Base-by-base conservation (phyloP, 441 rosid species). In the Viola pubescens region DNA sequence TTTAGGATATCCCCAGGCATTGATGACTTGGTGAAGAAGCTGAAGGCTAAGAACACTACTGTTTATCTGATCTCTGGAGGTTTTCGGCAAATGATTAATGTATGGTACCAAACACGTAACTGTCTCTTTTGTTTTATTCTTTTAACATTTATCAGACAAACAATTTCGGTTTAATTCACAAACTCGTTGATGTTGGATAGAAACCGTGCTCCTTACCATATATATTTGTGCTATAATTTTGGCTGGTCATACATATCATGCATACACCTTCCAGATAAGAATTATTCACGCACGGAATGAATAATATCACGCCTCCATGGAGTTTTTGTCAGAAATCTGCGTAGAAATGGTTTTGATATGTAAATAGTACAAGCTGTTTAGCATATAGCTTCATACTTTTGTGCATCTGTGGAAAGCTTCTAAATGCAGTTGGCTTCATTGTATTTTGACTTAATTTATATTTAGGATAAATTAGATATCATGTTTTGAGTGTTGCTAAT, bases 11-110 rank as follows among this genome's bases (percentile, higher is more conserved):
- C 98, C 61, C 88, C 88, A 58, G 96, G 98, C 75, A 88, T 89
- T 56, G 86, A 73, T 48, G 94, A 88, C 69, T 69, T 94, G 69
- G 83, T 89, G 72, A 73, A 74, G 82, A 88, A 77, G 78, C 84
- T 94, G 72, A 86, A 74, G 86, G 83, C 85, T 63, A 75, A 76
- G 56, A 80, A 85, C 43, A 75, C 64, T 2, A 62, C 76, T 74
- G 89, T 90, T 61, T 89, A 79, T 77, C 79, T 94, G 82, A 75
- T 94, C 66, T 94, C 98, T 7, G 97, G 98, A 66, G 98, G 97
- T 60, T 94, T 94, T 74, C 91, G 94, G 48, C 96, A 88, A 69
- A 90, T 94, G 98, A 94, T 94, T 72, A 89, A 88, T 67, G 97
- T 94, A 83, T 69, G 73, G 61, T 58, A 58, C 66, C 60, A 9